Evolutionary conservation across 306 rosid genomes (phyloP), one percentile per base, ranked within the genome.

Genomic region (Vigna mungo): DNA sequence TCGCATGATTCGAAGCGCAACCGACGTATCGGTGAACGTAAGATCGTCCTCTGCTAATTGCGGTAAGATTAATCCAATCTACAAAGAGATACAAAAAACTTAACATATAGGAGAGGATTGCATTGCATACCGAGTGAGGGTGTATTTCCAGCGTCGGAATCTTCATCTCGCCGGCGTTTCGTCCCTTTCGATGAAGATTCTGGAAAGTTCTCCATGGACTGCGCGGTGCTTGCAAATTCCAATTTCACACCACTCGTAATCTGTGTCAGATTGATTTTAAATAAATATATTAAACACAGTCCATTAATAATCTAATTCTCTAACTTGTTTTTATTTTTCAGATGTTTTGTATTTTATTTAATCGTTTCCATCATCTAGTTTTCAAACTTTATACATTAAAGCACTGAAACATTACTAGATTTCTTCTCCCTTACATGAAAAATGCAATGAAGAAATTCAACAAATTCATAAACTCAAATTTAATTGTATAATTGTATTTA

Each of bases 1-100:
- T 87, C 93, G 88, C 96, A 95, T 92, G 68, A 95, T 92, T 20
- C 88, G 97, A 79, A 92, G 96, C 61, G 96, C 99, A 74, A 91
- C 87, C 65, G 92, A 69, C n/a, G 99, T 89, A 69, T 92, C 97
- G 67, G 88, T 74, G 66, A 95, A 92, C 43, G 88, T 75, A 34
- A 95, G 96, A 83, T 82, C 87, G 55, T 89, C 84, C 88, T 88
- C 99, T 92, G 90, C 69, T 47, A 77, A 77, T 63, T n/a, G 51
- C 20, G 43, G 32, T 32, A n/a, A 37, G 48, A 63, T 61, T 61
- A 11, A 14, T 25, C 58, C 30, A 43, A 63, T 10, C 5, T 36
- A 18, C 4, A 36, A 65, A 72, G 68, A 66, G 13, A 81, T 67
- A 41, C 4, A 61, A 49, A 9, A n/a, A 9, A 25, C 1, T 13